Conservation (phyloP, 2,329 filamentous ascomycete genomes). For the Botrytis tulipae region DNA sequence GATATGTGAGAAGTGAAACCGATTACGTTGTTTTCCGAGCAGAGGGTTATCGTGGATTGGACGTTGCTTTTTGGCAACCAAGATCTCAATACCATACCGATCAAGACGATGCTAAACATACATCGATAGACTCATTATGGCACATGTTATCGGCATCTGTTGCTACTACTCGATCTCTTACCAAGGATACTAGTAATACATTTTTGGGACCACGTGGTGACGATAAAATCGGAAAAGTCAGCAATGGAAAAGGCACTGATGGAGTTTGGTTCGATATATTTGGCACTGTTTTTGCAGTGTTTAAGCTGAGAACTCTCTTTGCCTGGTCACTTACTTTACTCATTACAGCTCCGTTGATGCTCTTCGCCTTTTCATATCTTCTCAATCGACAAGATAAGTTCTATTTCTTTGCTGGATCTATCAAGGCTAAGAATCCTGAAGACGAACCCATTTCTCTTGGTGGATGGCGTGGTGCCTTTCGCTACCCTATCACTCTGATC, state of each 20-base stretch:
- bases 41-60: slow-evolving; percentile 80
- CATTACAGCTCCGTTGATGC: slow-evolving; percentile 71
- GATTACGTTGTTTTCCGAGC: slow-evolving; percentile 84
- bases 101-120: slow-evolving; percentile 80
- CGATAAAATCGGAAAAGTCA: slow-evolving; percentile 57
- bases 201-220: slow-evolving; percentile 63
- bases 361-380: slow-evolving; percentile 67
- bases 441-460: slow-evolving; percentile 62
- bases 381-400: slow-evolving; percentile 75
- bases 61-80: slow-evolving; percentile 88
- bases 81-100: slow-evolving; percentile 86
- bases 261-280: slow-evolving; percentile 96
- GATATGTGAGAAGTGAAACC: slow-evolving; percentile 79
- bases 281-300: slow-evolving; percentile 73
- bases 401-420: slow-evolving; percentile 74
- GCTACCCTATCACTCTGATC: slow-evolving; percentile 74
- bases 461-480: slow-evolving; percentile 79
- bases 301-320: slow-evolving; percentile 79
- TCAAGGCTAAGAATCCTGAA: slow-evolving; percentile 57
- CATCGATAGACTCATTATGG: slow-evolving; percentile 72
- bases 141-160: slow-evolving; percentile 90
- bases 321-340: slow-evolving; percentile 82
- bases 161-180: slow-evolving; percentile 69
- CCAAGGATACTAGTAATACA: slow-evolving; percentile 61
- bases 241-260: slow-evolving; percentile 63